Evolutionary conservation across 2,329 filamentous ascomycete genomes (phyloP).

Genomic region (Fulvia fulva): DNA sequence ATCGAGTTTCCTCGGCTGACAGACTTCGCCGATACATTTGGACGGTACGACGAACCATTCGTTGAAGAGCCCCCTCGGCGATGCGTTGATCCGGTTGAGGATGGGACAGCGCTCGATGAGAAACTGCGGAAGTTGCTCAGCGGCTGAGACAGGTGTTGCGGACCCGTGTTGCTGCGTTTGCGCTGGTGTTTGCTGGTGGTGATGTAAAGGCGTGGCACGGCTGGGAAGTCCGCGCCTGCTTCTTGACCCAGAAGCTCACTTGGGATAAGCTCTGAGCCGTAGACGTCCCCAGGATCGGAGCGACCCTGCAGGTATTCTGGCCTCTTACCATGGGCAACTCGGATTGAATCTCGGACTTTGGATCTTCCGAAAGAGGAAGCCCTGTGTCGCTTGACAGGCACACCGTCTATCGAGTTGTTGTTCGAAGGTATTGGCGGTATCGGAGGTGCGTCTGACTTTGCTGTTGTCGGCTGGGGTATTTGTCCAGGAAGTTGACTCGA

Average conservation of each 20-base stretch:
- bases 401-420: slow-evolving; percentile 25
- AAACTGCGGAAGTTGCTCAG: slow-evolving; percentile 71
- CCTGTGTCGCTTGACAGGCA: slow-evolving; percentile 28
- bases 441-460: slow-evolving; percentile 24
- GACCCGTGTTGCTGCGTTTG: slow-evolving; percentile 85
- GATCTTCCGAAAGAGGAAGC: slow-evolving; percentile 40
- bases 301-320: slow-evolving; percentile 20
- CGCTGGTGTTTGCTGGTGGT: slow-evolving; percentile 62
- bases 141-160: slow-evolving; percentile 61
- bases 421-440: slow-evolving; percentile 17
- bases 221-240: slow-evolving; percentile 67
- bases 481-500: slow-evolving; percentile 52
- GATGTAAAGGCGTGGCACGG: slow-evolving; percentile 66
- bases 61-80: slow-evolving; percentile 15
- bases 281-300: slow-evolving; percentile 15
- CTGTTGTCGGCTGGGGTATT: slow-evolving; percentile 28
- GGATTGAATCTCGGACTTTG: slow-evolving; percentile 81
- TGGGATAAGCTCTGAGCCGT: slow-evolving; percentile 3
- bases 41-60: slow-evolving; percentile 22
- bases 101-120: slow-evolving; percentile 50
- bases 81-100: slow-evolving; percentile 30
- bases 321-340: slow-evolving; percentile 69
- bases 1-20: slow-evolving; percentile 27
- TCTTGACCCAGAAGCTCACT: slow-evolving; percentile 22
- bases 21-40: slow-evolving; percentile 25